phyloP scores from a whole-genome alignment of 176 grass and related monocot genomes.

The Lolium rigidum region DNA sequence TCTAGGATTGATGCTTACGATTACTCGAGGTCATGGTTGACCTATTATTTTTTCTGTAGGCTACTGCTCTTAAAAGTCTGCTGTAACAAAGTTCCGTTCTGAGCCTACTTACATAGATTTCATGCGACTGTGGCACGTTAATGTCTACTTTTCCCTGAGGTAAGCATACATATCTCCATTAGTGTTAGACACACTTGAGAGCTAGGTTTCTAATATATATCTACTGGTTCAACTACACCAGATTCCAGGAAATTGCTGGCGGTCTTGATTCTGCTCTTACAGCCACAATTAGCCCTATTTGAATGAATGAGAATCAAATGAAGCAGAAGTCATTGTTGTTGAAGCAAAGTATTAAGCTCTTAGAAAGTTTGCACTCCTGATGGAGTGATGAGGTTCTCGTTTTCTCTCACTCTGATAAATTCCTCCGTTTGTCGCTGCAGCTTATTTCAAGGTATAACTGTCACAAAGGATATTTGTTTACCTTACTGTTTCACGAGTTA shows the following conservation, averaged over 20 bases:
- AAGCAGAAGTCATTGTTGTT: slow-evolving; percentile 53
- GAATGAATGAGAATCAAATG: slow-evolving; percentile 48
- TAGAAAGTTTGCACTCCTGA: slow-evolving; percentile 85
- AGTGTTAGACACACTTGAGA: slow-evolving; percentile 4
- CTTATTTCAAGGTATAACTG: slow-evolving; percentile 86
- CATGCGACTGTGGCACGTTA: slow-evolving; percentile 90
- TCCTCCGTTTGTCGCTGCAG: slow-evolving; percentile 89
- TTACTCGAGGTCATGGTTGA: slow-evolving; percentile 14
- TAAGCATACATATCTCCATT: slow-evolving; percentile 46
- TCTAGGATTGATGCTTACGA: neutral
- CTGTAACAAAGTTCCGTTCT: slow-evolving; percentile 76
- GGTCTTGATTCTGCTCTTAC: slow-evolving; percentile 81
- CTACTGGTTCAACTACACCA: slow-evolving; percentile 54
- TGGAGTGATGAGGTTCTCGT: slow-evolving; percentile 96
- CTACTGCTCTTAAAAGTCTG: slow-evolving; percentile 72
- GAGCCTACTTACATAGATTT: slow-evolving; percentile 78
- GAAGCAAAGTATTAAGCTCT: slow-evolving; percentile 83
- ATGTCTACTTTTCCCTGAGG: slow-evolving; percentile 96
- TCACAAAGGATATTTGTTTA: neutral
- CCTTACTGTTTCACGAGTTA: slow-evolving; percentile 30
- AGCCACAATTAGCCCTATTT: slow-evolving; percentile 55
- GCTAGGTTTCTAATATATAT: slow-evolving; percentile 29
- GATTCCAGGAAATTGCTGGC: slow-evolving; percentile 99
- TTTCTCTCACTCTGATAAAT: slow-evolving; percentile 93
- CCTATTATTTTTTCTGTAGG: slow-evolving; percentile 47